phyloP scores from a whole-genome alignment of 1,139 yeast species.

The Blastobotrys petasosporus region DNA sequence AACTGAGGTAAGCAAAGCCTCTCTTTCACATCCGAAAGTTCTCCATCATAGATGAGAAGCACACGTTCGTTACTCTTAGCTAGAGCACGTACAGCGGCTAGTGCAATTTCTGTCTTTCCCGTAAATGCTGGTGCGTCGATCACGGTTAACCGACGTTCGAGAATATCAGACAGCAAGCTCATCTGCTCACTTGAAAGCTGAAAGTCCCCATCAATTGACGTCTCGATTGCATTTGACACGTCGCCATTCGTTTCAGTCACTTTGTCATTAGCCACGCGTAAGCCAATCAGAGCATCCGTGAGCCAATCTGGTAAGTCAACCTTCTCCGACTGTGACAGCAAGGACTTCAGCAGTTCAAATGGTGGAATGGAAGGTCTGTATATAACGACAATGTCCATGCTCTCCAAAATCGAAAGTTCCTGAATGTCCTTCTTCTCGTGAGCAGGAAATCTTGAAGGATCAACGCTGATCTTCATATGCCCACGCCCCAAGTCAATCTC shows the following conservation, averaged over 20 bases:
- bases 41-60: too few relatives aligned
- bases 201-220: too few relatives aligned
- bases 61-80: too few relatives aligned
- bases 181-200: too few relatives aligned
- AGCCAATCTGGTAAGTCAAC: conserved; percentile 29
- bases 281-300: conserved; percentile 34
- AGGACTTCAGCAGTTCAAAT: not conserved
- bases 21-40: too few relatives aligned
- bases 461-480: conserved; percentile 4
- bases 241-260: too few relatives aligned
- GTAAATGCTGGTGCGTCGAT: conserved; percentile 46
- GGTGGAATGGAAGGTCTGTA: not conserved
- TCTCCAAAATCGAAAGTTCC: not conserved
- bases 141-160: conserved; percentile 14
- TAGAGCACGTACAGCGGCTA: too few relatives aligned
- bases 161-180: too few relatives aligned
- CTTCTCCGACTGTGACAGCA: too few relatives aligned
- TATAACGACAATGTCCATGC: conserved; percentile 1
- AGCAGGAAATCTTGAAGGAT: conserved; percentile 5
- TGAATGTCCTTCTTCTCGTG: conserved; percentile 4
- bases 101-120: conserved; percentile 37
- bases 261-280: conserved; percentile 26
- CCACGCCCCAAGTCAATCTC: not conserved
- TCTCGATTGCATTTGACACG: too few relatives aligned
- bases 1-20: too few relatives aligned